These are phyloP conservation scores for Toxicodendron radicans DNA, from an alignment of 345 rosid species.

Conservation along the genomic window DNA sequence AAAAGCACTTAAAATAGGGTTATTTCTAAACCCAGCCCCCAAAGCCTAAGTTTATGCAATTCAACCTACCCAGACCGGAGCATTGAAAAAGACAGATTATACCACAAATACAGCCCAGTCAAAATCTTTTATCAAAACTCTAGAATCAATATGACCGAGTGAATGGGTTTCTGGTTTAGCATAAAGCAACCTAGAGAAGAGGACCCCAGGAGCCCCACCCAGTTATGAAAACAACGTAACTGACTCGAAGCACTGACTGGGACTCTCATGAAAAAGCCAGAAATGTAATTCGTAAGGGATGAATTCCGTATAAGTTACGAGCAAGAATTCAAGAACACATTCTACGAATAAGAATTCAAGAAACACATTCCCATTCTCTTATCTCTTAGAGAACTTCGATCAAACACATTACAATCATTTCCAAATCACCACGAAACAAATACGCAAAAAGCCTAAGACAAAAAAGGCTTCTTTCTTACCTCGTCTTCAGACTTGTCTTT, in stretches of 20 bases:
- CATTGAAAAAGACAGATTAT: background rate
- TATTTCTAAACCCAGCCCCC: too few species aligned
- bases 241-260: background rate
- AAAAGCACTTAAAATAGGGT: too few species aligned
- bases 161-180: too few species aligned
- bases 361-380: background rate
- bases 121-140: background rate
- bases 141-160: background rate
- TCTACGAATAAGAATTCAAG: background rate
- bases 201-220: too few species aligned
- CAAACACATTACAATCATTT: background rate
- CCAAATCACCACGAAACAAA: background rate
- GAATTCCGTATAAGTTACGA: background rate
- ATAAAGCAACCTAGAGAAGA: too few species aligned
- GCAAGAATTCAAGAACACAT: background rate
- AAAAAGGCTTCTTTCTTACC: conserved; percentile 28
- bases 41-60: too few species aligned
- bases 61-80: background rate
- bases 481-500: conserved; percentile 55
- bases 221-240: background rate
- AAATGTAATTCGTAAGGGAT: background rate
- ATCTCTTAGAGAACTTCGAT: background rate
- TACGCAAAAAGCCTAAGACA: background rate
- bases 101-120: background rate
- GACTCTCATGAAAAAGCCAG: background rate